Conservation (phyloP, 2,329 filamentous ascomycete species). For the Trichoderma sp. region DNA sequence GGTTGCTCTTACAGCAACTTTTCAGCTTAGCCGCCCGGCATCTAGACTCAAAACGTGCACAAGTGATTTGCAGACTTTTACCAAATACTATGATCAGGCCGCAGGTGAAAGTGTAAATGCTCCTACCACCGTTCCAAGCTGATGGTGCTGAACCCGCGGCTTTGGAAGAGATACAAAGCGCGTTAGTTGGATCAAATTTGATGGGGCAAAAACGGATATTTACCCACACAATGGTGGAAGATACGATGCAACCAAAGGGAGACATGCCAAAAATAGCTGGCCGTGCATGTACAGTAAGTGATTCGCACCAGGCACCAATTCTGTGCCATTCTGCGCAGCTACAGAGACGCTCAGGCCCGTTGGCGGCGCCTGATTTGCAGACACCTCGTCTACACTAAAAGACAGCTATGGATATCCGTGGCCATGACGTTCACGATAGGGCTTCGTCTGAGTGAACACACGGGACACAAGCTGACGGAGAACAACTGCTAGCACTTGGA, state of each 20-base stretch:
- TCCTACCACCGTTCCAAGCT: background rate
- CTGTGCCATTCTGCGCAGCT: slow-evolving; percentile 6
- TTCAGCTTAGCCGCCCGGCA: background rate
- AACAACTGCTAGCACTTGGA: background rate
- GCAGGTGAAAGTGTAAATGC: background rate
- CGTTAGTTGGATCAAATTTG: background rate
- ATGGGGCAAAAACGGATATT: slow-evolving; percentile 18
- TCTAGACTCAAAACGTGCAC: background rate
- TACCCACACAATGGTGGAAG: slow-evolving; percentile 17
- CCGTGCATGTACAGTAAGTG: background rate
- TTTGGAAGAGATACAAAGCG: background rate
- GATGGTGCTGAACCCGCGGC: background rate
- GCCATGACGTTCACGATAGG: slow-evolving; percentile 2
- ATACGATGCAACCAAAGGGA: slow-evolving; percentile 4
- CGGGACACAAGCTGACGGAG: background rate
- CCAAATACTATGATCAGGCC: background rate
- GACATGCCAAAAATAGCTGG: slow-evolving; percentile 19
- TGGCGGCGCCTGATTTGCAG: slow-evolving; percentile 21
- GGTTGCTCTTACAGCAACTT: background rate
- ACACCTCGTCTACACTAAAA: background rate
- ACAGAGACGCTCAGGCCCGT: background rate
- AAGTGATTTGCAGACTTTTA: slow-evolving; percentile 8
- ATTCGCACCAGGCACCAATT: background rate
- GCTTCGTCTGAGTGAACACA: slow-evolving; percentile 1
- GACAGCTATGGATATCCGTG: background rate